Conservation (phyloP, 2,329 filamentous ascomycete genomes). For the Stachybotrys elegans region DNA sequence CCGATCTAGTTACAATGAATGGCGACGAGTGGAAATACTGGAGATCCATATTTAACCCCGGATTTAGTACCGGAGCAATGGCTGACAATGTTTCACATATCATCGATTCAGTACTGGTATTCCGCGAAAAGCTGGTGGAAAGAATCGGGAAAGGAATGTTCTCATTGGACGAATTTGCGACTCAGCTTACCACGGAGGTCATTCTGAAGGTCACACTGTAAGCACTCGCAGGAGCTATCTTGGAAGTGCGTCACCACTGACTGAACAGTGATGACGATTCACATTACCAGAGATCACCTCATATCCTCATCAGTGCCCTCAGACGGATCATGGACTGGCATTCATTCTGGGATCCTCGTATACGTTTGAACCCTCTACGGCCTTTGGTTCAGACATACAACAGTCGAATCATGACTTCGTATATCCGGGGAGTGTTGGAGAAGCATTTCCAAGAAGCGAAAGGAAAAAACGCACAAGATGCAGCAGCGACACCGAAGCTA, state of each 20-base stretch:
- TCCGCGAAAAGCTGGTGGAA: not conserved
- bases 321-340: not conserved
- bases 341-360: slow-evolving; percentile 1
- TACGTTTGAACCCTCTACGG: not conserved
- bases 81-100: not conserved
- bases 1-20: slow-evolving; percentile 2
- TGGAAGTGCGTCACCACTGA: not conserved
- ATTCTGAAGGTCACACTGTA: slow-evolving; percentile 1
- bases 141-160: not conserved
- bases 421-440: not conserved
- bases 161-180: not conserved
- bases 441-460: not conserved
- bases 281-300: not conserved
- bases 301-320: not conserved
- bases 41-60: slow-evolving; percentile 1
- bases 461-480: not conserved
- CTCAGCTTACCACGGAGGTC: not conserved
- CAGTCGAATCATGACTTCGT: not conserved
- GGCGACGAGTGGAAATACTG: slow-evolving; percentile 1
- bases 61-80: not conserved
- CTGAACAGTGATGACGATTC: not conserved
- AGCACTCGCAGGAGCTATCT: not conserved
- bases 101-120: not conserved
- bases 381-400: not conserved
- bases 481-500: not conserved